phyloP scores from a whole-genome alignment of 495 filamentous ascomycete species.

The Podospora anserina region DNA sequence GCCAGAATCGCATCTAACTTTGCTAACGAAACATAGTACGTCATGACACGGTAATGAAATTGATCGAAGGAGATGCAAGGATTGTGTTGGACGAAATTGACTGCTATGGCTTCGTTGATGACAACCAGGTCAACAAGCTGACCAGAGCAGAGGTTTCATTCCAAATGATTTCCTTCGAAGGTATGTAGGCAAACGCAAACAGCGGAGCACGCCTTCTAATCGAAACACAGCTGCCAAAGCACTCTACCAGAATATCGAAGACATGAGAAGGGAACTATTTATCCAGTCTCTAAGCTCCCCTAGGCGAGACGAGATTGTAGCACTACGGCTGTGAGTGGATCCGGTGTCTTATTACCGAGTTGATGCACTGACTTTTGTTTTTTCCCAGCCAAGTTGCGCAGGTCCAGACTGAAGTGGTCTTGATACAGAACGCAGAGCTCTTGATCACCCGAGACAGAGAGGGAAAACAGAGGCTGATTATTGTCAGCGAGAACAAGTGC shows the following conservation, averaged over 20 bases:
- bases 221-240: constrained; percentile 7
- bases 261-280: constrained; percentile 27
- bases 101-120: constrained; percentile 9
- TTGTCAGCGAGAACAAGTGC: constrained; percentile 24
- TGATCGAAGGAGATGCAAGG: not conserved
- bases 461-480: constrained; percentile 19
- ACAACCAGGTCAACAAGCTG: constrained; percentile 1
- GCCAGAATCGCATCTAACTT: not conserved
- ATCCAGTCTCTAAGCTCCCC: constrained; percentile 20
- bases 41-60: not conserved
- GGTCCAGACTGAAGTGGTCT: constrained; percentile 25
- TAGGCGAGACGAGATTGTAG: constrained; percentile 21
- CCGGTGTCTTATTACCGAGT: not conserved
- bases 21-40: not conserved
- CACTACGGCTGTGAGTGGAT: constrained; percentile 21
- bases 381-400: constrained; percentile 16
- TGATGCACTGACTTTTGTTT: not conserved
- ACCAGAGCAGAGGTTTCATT: constrained; percentile 7
- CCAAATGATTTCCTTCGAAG: constrained; percentile 9
- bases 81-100: constrained; percentile 16
- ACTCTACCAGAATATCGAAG: constrained; percentile 21
- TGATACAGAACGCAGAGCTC: constrained; percentile 23
- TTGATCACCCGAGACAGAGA: constrained; percentile 15
- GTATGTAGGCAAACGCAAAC: not conserved
- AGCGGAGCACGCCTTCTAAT: not conserved